A percentile compares a stretch with the other conserved stretches of the same genome.
Conservation (phyloP, 495 filamentous ascomycete genomes). For the Penicillium herquei region DNA sequence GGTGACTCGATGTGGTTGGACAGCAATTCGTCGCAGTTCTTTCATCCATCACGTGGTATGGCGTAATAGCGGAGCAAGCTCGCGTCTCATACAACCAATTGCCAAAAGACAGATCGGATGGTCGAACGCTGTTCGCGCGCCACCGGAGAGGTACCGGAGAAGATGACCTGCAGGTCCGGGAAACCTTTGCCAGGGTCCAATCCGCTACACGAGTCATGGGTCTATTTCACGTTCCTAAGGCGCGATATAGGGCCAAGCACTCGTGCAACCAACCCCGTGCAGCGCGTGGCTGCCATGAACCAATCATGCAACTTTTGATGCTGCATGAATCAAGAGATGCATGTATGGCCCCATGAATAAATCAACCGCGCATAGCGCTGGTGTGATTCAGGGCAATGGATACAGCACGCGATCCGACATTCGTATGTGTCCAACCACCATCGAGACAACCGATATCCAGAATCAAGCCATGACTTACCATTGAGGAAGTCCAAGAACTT, state of each 20-base stretch:
- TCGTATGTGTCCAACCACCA: conserved; percentile 8
- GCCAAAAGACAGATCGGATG: conserved; percentile 13
- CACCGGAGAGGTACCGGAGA: conserved; percentile 5
- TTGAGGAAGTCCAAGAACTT: conserved; percentile 46
- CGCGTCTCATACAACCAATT: conserved; percentile 28
- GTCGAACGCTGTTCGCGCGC: conserved; percentile 9
- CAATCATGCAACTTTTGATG: conserved; percentile 5
- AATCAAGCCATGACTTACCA: conserved; percentile 30
- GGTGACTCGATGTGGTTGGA: conserved; percentile 10
- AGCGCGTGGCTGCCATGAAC: conserved; percentile 4
- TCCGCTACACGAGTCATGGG: background rate
- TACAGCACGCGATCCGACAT: background rate
- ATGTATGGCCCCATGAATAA: conserved; percentile 6
- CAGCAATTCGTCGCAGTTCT: background rate
- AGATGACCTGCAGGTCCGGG: conserved; percentile 19
- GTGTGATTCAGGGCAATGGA: conserved; percentile 11
- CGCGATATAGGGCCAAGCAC: conserved; percentile 16
- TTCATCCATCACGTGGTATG: conserved; percentile 41
- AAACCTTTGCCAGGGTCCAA: conserved; percentile 6
- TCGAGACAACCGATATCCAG: background rate
- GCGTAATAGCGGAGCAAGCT: conserved; percentile 33
- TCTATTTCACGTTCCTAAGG: conserved; percentile 12
- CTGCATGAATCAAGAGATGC: background rate
- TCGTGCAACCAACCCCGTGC: conserved; percentile 1
- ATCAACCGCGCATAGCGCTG: conserved; percentile 3